These are phyloP conservation scores for Penicillium sumatraense DNA, from an alignment of 2,329 filamentous ascomycete species.

Conservation along the genomic window DNA sequence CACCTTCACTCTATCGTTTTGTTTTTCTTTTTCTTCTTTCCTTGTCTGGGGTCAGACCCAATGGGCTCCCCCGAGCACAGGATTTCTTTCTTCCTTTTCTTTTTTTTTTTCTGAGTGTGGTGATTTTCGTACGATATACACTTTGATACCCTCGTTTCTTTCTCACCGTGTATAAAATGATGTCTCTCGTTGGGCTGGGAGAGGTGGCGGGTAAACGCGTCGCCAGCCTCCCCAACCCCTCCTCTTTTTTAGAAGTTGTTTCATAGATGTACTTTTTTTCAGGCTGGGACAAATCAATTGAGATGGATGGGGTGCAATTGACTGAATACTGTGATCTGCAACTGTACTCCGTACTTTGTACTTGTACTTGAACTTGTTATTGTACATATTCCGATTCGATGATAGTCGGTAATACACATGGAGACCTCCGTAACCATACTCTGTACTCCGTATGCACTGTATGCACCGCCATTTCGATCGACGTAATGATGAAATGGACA, in stretches of 20 bases:
- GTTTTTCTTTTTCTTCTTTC: slow-evolving; percentile 5
- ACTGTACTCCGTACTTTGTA: background rate
- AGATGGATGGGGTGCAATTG: background rate
- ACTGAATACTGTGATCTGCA: background rate
- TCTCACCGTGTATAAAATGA: slow-evolving; percentile 11
- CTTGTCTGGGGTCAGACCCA: background rate
- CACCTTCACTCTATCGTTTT: background rate
- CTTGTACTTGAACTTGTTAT: background rate
- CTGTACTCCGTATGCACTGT: background rate
- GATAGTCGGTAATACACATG: too few relatives aligned
- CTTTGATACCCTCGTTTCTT: slow-evolving; percentile 16
- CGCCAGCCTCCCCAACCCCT: background rate
- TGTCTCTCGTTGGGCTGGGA: slow-evolving; percentile 5
- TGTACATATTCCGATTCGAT: background rate
- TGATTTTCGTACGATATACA: slow-evolving; percentile 16
- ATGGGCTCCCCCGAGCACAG: background rate
- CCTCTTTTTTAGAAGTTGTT: slow-evolving; percentile 4
- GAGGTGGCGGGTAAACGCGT: slow-evolving; percentile 4
- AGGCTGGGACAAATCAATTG: background rate
- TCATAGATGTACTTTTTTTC: slow-evolving; percentile 1
- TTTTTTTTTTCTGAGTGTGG: background rate
- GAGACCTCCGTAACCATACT: too few relatives aligned
- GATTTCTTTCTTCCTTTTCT: background rate
- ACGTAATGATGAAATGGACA: background rate
- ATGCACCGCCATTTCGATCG: background rate